phyloP scores from a whole-genome alignment of 768 basidiomycete genomes.

The Lactarius quietus region DNA sequence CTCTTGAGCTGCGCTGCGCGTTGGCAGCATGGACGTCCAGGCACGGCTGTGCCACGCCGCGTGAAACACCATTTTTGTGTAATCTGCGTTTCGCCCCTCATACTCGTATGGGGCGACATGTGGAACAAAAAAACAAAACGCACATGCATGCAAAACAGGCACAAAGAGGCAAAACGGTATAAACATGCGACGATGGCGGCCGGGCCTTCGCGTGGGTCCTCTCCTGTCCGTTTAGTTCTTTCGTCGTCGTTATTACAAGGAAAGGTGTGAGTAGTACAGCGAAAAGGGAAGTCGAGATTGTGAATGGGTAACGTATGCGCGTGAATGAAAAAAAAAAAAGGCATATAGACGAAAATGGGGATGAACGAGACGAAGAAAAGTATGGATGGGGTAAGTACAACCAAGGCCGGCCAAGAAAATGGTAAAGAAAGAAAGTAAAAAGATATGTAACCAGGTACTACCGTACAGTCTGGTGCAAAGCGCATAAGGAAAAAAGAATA shows the following conservation, averaged over 20 bases:
- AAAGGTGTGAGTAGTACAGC: background rate
- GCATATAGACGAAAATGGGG: background rate
- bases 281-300: background rate
- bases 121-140: background rate
- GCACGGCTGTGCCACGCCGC: background rate
- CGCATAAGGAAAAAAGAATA: background rate
- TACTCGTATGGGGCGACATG: too few relatives aligned
- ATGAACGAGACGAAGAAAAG: background rate
- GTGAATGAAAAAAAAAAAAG: background rate
- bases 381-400: background rate
- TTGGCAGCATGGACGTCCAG: background rate
- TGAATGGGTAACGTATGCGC: background rate
- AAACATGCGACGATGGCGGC: background rate
- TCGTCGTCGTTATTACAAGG: background rate
- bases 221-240: background rate
- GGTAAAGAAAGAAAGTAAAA: background rate
- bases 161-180: background rate
- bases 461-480: conserved; percentile 11
- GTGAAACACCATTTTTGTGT: background rate
- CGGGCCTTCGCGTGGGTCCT: background rate
- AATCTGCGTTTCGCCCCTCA: background rate
- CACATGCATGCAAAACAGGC: background rate
- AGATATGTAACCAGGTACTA: conserved; percentile 1
- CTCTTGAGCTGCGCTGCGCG: background rate
- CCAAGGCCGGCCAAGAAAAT: background rate